phyloP scores from a whole-genome alignment of 179 eudicot species.

The Silene noctiflora region DNA sequence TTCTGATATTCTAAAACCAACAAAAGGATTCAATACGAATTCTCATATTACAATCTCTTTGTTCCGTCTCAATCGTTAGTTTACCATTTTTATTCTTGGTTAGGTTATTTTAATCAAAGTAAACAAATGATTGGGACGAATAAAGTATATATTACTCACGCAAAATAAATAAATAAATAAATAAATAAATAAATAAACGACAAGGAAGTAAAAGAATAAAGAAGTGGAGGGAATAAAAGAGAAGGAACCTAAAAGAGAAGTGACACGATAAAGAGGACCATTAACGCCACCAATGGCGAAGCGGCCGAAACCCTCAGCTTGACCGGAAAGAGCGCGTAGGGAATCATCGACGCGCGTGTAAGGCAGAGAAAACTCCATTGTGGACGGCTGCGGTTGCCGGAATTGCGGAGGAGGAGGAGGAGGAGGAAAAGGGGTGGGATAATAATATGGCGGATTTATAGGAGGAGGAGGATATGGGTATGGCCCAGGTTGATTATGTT shows the following conservation, averaged over 20 bases:
- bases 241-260: constrained; percentile 52
- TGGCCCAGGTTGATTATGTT: background rate
- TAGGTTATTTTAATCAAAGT: no score
- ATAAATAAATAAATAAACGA: no score
- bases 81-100: no score
- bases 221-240: background rate
- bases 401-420: constrained; percentile 8
- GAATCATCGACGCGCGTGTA: constrained; percentile 54
- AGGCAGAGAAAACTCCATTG: constrained; percentile 40
- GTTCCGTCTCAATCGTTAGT: no score
- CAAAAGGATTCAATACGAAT: no score
- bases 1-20: no score
- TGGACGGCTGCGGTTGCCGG: constrained; percentile 2
- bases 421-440: constrained; percentile 23
- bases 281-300: constrained; percentile 65
- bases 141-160: no score
- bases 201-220: background rate
- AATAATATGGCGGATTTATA: constrained; percentile 27
- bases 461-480: background rate
- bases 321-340: constrained; percentile 60
- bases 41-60: no score
- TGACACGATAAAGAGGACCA: constrained; percentile 56
- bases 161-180: no score
- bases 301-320: constrained; percentile 88
- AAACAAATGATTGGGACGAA: no score